Evolutionary conservation across 768 basidiomycete species (phyloP).

Genomic region (Lepiota brunneoincarnata): DNA sequence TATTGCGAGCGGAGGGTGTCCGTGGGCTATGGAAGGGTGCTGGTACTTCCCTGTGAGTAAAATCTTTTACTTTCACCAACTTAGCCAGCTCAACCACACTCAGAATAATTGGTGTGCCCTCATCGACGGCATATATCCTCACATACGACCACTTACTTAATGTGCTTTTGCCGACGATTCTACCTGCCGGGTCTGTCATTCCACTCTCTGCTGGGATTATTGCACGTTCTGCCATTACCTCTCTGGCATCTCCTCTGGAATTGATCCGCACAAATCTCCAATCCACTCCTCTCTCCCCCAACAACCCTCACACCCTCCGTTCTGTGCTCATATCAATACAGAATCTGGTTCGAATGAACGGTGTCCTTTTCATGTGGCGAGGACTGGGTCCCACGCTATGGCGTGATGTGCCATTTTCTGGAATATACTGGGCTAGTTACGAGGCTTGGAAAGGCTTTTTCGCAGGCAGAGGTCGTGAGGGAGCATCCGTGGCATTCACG

Average conservation of each 20-base stretch:
- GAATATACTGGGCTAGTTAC: slow-evolving; percentile 95
- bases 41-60: slow-evolving; percentile 80
- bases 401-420: slow-evolving; percentile 97
- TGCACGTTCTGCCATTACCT: slow-evolving; percentile 77
- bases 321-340: slow-evolving; percentile 69
- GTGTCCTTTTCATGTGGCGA: slow-evolving; percentile 77
- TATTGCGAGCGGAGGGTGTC: slow-evolving; percentile 77
- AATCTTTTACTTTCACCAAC: background rate
- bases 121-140: slow-evolving; percentile 91
- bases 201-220: slow-evolving; percentile 83
- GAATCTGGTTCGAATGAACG: slow-evolving; percentile 56
- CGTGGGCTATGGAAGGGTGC: slow-evolving; percentile 94
- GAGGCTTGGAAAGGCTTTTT: slow-evolving; percentile 76
- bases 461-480: slow-evolving; percentile 48
- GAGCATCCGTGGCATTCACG: slow-evolving; percentile 74
- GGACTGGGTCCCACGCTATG: slow-evolving; percentile 91
- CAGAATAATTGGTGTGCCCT: slow-evolving; percentile 89
- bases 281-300: slow-evolving; percentile 72
- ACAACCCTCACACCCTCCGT: slow-evolving; percentile 71
- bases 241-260: slow-evolving; percentile 84
- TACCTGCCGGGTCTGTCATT: slow-evolving; percentile 48
- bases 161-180: slow-evolving; percentile 55
- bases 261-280: slow-evolving; percentile 92
- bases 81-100: slow-evolving; percentile 15
- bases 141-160: slow-evolving; percentile 88